Percentiles rank a stretch among this genome's conserved stretches.
Conservation (phyloP, 2,329 filamentous ascomycete species). For the Atkinsonella texensis region DNA sequence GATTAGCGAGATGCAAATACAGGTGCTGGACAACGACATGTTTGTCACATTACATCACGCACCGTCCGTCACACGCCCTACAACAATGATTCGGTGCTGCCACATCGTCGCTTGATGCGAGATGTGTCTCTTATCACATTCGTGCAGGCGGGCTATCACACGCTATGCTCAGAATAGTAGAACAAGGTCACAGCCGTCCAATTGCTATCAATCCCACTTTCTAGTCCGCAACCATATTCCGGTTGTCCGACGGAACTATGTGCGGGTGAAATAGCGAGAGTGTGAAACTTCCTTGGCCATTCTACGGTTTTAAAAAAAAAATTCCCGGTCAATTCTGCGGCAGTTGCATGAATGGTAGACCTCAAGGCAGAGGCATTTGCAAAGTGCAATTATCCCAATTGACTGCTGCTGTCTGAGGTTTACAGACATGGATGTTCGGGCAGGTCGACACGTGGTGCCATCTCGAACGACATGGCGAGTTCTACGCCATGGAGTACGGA, state of each 20-base stretch:
- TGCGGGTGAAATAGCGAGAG: too few relatives aligned
- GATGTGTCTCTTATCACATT: not conserved
- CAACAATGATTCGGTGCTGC: not conserved
- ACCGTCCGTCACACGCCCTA: not conserved
- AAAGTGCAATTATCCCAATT: too few relatives aligned
- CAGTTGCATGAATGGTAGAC: too few relatives aligned
- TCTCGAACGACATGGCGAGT: not conserved
- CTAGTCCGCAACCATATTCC: too few relatives aligned
- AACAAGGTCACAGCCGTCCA: not conserved
- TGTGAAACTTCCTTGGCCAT: too few relatives aligned
- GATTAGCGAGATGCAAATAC: not conserved
- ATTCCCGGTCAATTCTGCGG: too few relatives aligned
- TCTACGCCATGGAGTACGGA: not conserved
- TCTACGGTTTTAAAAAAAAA: too few relatives aligned
- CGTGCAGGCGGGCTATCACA: not conserved
- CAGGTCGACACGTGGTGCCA: not conserved
- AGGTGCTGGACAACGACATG: not conserved
- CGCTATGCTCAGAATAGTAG: not conserved
- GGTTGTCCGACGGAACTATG: too few relatives aligned
- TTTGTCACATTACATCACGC: not conserved
- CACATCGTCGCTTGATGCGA: not conserved
- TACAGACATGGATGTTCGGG: not conserved
- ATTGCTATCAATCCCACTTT: too few relatives aligned
- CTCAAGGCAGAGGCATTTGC: too few relatives aligned
- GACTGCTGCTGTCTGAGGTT: not conserved